Percentiles rank a stretch among this genome's conserved stretches.
Evolutionary conservation across 2,329 filamentous ascomycete species (phyloP).

Genomic region (Daldinia sp.): DNA sequence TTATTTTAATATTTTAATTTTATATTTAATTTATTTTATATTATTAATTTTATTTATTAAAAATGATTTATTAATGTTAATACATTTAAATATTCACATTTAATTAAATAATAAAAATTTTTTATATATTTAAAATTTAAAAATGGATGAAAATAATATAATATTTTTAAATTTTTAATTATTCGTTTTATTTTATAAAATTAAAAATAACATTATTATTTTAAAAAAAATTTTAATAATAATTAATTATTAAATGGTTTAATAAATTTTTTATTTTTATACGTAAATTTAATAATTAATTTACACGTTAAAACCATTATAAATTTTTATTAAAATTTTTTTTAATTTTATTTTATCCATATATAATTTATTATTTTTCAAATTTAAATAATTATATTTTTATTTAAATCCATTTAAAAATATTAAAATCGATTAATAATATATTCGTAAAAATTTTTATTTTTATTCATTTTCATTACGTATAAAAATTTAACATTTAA

Average conservation of each 20-base stretch:
- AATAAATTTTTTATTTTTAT: not conserved
- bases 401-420: not conserved
- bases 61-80: not conserved
- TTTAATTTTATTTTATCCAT: not conserved
- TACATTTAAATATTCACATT: not conserved
- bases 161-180: not conserved
- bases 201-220: not conserved
- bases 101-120: not conserved
- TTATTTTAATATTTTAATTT: not conserved
- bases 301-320: not conserved
- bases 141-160: not conserved
- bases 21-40: not conserved
- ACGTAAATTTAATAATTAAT: not conserved
- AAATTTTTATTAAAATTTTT: not conserved
- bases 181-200: slow-evolving; percentile 1
- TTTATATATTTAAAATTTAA: slow-evolving; percentile 2
- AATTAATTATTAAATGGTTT: not conserved
- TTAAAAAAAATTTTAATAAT: not conserved
- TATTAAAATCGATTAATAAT: not conserved
- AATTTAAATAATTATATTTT: not conserved
- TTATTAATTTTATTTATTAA: not conserved
- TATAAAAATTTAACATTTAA: not conserved
- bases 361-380: not conserved
- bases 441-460: not conserved
- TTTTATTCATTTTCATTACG: not conserved